These are phyloP conservation scores for Juglanconis juglandina DNA, from an alignment of 2,329 filamentous ascomycete species.

Conservation along the genomic window DNA sequence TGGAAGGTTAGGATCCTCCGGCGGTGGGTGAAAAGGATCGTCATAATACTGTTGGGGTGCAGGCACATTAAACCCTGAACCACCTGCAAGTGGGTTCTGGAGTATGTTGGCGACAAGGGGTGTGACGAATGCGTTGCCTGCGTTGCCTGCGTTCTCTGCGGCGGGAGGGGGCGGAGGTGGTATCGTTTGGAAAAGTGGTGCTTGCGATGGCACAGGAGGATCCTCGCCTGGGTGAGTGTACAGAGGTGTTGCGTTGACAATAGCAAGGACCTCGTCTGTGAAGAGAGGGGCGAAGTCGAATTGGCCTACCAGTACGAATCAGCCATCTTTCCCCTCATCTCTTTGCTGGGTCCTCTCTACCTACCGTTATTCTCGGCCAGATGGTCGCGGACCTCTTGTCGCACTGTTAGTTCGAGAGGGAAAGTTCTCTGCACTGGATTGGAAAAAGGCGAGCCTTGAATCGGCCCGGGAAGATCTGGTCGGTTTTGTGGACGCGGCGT, in stretches of 20 bases:
- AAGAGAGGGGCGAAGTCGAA: neutral
- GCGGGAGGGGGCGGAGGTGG: too few relatives aligned
- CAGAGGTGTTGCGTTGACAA: neutral
- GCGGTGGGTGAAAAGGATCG: neutral
- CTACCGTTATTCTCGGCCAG: neutral
- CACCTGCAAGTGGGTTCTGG: neutral
- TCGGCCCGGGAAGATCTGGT: constrained; percentile 2
- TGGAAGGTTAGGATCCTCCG: neutral
- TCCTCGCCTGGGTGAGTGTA: neutral
- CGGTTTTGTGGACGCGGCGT: neutral
- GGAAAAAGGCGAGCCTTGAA: neutral
- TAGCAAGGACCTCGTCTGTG: neutral
- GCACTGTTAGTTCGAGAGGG: neutral
- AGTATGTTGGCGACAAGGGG: neutral
- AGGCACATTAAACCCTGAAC: neutral
- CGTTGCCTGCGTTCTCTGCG: too few relatives aligned
- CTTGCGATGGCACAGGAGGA: neutral
- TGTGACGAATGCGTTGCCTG: too few relatives aligned
- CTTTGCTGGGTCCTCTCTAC: too few relatives aligned
- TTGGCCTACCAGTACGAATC: neutral
- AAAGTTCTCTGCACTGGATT: neutral
- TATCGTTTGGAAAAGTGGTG: neutral
- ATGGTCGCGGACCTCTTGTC: neutral
- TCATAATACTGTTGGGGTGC: neutral
- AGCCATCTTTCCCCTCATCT: too few relatives aligned